A percentile compares a stretch with the other conserved stretches of the same genome.
These are phyloP conservation scores for Hypoxylon lienhwacheense DNA, from an alignment of 495 filamentous ascomycete genomes.

Conservation along the genomic window DNA sequence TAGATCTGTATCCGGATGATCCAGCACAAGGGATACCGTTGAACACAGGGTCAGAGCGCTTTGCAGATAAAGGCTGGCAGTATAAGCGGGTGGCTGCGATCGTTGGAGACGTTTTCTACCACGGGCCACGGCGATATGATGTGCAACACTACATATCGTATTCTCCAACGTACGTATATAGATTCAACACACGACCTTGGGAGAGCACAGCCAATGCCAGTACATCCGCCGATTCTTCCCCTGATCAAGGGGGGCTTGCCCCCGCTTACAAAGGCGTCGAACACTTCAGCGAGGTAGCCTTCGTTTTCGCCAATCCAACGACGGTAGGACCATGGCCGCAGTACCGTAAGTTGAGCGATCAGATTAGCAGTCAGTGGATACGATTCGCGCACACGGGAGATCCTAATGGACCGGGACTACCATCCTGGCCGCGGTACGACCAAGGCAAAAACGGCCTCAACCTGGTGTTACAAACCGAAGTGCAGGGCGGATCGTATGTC, in stretches of 20 bases:
- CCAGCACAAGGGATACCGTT: conserved; percentile 39
- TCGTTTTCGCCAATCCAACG: conserved; percentile 41
- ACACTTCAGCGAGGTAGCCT: conserved; percentile 42
- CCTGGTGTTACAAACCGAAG: conserved; percentile 42
- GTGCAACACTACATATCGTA: conserved; percentile 28
- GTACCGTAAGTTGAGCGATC: conserved; percentile 33
- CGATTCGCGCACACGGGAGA: conserved; percentile 39
- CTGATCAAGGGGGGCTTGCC: conserved; percentile 23
- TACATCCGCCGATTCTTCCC: background rate
- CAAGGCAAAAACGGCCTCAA: conserved; percentile 33
- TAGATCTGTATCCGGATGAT: conserved; percentile 43
- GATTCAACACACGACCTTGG: conserved; percentile 42
- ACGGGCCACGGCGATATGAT: conserved; percentile 39
- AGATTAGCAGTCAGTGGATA: conserved; percentile 40
- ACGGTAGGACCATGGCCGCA: conserved; percentile 37
- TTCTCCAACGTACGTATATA: conserved; percentile 36
- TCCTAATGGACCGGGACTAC: conserved; percentile 35
- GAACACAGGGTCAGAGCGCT: conserved; percentile 36
- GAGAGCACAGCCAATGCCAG: conserved; percentile 16
- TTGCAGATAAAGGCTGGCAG: conserved; percentile 36
- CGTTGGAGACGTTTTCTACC: conserved; percentile 43
- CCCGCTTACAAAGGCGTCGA: conserved; percentile 40
- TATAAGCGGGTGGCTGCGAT: conserved; percentile 43
- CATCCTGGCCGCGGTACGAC: conserved; percentile 39
- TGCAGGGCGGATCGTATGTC: conserved; percentile 37